Base-by-base conservation (phyloP, 2,329 filamentous ascomycete species). In the Emergomyces pasteurianus region DNA sequence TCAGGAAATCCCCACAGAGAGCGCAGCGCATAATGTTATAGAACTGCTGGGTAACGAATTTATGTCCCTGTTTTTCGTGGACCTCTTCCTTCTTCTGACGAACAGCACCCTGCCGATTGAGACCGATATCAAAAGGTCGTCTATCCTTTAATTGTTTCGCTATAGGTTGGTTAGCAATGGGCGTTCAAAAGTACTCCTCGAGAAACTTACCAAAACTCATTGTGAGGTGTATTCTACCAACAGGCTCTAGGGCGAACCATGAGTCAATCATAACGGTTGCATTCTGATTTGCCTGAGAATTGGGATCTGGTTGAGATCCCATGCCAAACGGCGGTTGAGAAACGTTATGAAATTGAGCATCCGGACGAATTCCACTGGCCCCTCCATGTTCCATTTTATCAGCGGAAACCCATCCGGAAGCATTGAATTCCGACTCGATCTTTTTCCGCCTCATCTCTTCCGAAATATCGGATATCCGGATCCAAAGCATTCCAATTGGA, bases 11-110 rank as follows among this genome's bases (percentile, higher is more conserved):
- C 63, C 92, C 94, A 73, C 94, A 99, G 42, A 97, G 85, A 16
- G 94, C 94, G 76, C 94, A 99, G 64, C 94, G 92, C 94, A 99
- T 99, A 72, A 99, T 96, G 81, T 97, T 99, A 86, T 97, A 99
- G 76, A 99, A 99, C 74, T 96, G 94, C 74, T 96, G 92, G 71
- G 94, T 89, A 60, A 97, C 87, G 72, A 99, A 99, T 78, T 97
- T 99, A 86, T 99, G 94, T 56, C 94, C 94, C 73, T 96, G 96
- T 81, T 96, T 96, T 78, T 99, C 94, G 77, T 96, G 90, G 4
- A 99, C 87, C 70, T 97, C 92, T 75, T 99, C 94, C 79, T 99
- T 99, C 71, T 90, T 90, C 77, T 99, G 92, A 67, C 94, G 90
- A 67, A 99, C 91, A 65, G 94, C 94, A 70, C 92, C 94, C 78